These are phyloP conservation scores for Aspergillus niger DNA, from an alignment of 2,329 filamentous ascomycete species.

Conservation along the genomic window DNA sequence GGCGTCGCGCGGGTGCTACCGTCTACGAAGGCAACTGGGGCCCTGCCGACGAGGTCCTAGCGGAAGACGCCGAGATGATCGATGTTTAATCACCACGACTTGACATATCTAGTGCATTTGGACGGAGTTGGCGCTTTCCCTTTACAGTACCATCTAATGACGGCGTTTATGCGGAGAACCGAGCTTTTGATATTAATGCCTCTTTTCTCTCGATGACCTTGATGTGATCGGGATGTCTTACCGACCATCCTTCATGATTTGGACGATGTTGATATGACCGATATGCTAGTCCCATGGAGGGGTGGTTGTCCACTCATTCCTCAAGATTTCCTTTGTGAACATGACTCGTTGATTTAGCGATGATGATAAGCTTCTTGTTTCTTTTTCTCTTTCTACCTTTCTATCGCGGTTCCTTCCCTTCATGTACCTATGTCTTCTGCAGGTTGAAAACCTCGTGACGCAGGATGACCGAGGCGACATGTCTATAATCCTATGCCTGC, in stretches of 20 bases:
- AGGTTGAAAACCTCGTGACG: conserved; percentile 13
- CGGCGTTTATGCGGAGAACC: conserved; percentile 24
- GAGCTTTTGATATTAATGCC: conserved; percentile 20
- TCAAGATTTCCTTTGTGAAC: conserved; percentile 19
- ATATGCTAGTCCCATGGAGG: conserved; percentile 1
- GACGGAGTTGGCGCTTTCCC: conserved; percentile 33
- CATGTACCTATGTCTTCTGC: conserved; percentile 14
- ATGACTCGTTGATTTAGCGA: conserved; percentile 18
- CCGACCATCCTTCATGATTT: conserved; percentile 14
- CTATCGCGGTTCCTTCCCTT: background rate
- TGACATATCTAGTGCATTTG: conserved; percentile 36
- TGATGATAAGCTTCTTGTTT: conserved; percentile 11
- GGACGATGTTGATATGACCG: background rate
- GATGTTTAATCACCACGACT: conserved; percentile 51
- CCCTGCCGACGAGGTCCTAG: conserved; percentile 66
- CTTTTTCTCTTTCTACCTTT: background rate
- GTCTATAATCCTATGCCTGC: conserved; percentile 1
- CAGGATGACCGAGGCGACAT: conserved; percentile 8
- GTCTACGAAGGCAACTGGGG: conserved; percentile 97
- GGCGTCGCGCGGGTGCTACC: conserved; percentile 84
- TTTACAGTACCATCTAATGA: conserved; percentile 28
- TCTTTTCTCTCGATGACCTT: conserved; percentile 11
- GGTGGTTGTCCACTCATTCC: conserved; percentile 21
- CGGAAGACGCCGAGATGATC: conserved; percentile 64
- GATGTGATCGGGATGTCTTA: conserved; percentile 8